Conservation (phyloP, 1,139 yeast genomes). For the Hemisphaericaspora subhashii region DNA sequence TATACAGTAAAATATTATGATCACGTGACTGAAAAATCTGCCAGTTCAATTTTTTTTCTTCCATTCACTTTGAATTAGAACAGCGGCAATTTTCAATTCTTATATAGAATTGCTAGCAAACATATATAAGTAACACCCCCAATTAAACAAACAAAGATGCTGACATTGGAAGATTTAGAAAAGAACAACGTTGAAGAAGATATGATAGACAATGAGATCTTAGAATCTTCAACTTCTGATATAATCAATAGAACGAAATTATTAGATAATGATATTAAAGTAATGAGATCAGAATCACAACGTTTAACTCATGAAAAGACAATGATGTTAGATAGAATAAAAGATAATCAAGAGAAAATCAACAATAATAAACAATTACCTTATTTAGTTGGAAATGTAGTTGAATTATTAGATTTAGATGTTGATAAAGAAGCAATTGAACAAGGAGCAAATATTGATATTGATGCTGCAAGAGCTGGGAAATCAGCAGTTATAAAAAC, state of each 20-base stretch:
- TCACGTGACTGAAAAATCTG: conserved; percentile 1
- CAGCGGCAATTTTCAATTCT: conserved; percentile 8
- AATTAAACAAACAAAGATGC: conserved; percentile 36
- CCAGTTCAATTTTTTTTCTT: conserved; percentile 1
- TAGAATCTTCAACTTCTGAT: conserved; percentile 77
- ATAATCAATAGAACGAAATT: conserved; percentile 82
- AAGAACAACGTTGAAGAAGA: conserved; percentile 45
- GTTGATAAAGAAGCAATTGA: conserved; percentile 85
- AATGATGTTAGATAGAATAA: conserved; percentile 89
- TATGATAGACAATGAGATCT: conserved; percentile 76
- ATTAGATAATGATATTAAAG: conserved; percentile 92
- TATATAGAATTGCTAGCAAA: not conserved
- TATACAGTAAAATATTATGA: not conserved
- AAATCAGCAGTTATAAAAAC: conserved; percentile 98
- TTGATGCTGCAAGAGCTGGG: conserved; percentile 91
- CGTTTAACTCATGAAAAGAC: conserved; percentile 89
- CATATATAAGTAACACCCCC: conserved; percentile 1
- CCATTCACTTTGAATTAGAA: not conserved
- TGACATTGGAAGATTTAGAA: conserved; percentile 70
- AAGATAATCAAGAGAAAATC: conserved; percentile 95
- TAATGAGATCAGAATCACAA: conserved; percentile 90
- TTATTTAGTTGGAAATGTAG: conserved; percentile 95
- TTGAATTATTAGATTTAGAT: conserved; percentile 85
- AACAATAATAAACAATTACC: conserved; percentile 95
- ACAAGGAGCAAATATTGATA: conserved; percentile 94